Evolutionary conservation across 441 rosid genomes (phyloP).

Genomic region (Pelargonium exstipulatum): DNA sequence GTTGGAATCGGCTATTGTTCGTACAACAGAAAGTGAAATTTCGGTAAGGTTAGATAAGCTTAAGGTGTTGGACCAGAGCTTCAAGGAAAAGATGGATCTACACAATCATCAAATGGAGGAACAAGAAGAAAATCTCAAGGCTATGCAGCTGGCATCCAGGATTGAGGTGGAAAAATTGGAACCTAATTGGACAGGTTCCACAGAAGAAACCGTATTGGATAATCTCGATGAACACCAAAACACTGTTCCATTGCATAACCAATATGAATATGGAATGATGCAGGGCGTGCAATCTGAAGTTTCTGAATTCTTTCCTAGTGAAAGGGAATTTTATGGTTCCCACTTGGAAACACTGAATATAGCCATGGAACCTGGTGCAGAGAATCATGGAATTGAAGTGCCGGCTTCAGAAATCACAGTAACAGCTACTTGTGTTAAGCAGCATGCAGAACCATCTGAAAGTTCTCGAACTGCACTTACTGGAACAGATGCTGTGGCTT

Average conservation of each 20-base stretch:
- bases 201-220: not conserved
- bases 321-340: not conserved
- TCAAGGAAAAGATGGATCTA: constrained; percentile 1
- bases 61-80: not conserved
- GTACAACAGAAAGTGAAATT: not conserved
- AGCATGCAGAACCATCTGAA: too few relatives aligned
- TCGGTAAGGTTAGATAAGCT: not conserved
- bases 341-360: not conserved
- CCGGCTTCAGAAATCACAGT: not conserved
- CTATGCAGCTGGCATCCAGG: not conserved
- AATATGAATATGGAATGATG: not conserved
- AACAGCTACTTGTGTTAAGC: not conserved
- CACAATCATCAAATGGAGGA: not conserved
- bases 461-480: too few relatives aligned
- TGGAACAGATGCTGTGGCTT: too few relatives aligned
- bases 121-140: not conserved
- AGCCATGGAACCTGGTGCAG: not conserved
- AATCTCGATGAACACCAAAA: not conserved
- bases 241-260: not conserved
- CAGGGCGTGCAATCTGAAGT: not conserved
- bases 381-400: not conserved
- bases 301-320: not conserved
- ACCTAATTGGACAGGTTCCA: not conserved
- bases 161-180: not conserved
- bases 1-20: not conserved